Percentiles rank a stretch among this genome's conserved stretches.
Evolutionary conservation across 2,329 filamentous ascomycete species (phyloP).

Genomic region (Colletotrichum coccodes): DNA sequence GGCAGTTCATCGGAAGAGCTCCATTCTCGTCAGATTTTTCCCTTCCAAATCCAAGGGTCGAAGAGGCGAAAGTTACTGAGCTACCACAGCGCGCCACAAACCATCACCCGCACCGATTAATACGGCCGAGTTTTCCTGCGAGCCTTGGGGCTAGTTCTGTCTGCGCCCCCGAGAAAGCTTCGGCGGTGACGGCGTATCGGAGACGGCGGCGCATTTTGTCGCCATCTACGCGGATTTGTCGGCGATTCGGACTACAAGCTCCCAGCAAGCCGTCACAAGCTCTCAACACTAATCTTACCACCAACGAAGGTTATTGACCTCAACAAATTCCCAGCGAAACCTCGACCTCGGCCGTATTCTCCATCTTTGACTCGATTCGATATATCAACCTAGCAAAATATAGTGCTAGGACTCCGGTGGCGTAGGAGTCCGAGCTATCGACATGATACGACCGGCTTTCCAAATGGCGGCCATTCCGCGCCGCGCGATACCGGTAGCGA

Average conservation of each 20-base stretch:
- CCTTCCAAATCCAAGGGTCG: neutral
- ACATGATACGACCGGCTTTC: slow-evolving; percentile 27
- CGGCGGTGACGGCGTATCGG: slow-evolving; percentile 6
- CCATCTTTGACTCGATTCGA: slow-evolving; percentile 2
- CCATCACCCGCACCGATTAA: neutral
- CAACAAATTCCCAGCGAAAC: slow-evolving; percentile 3
- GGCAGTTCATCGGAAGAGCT: slow-evolving; percentile 25
- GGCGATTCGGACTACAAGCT: slow-evolving; percentile 25
- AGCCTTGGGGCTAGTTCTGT: neutral
- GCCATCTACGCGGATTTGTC: slow-evolving; percentile 17
- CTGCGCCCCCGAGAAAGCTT: neutral
- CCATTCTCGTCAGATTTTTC: slow-evolving; percentile 30
- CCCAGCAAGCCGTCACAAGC: slow-evolving; percentile 10
- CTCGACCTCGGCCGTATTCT: neutral
- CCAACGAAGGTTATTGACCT: neutral
- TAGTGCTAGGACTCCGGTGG: neutral
- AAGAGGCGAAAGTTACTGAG: slow-evolving; percentile 3
- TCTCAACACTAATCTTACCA: slow-evolving; percentile 5
- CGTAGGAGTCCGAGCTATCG: neutral
- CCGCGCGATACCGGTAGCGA: slow-evolving; percentile 16
- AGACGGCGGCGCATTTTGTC: slow-evolving; percentile 3
- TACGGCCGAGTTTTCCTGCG: neutral
- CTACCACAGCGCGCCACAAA: slow-evolving; percentile 22
- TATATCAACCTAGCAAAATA: neutral
- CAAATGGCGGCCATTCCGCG: slow-evolving; percentile 20